Conservation (phyloP, 495 filamentous ascomycete genomes). For the Wilcoxina mikolae region DNA sequence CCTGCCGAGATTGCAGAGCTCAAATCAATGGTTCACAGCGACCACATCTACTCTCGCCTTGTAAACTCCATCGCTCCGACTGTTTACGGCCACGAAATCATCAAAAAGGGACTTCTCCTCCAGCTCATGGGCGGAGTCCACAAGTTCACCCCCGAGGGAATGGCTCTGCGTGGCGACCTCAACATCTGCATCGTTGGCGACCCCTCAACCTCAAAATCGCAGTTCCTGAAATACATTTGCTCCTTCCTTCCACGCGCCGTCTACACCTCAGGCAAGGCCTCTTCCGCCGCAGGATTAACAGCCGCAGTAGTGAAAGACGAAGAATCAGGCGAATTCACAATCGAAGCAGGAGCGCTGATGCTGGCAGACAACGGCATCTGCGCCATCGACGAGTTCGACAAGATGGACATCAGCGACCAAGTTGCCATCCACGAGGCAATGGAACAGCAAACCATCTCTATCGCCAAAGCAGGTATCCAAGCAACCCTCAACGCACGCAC, state of each 20-base stretch:
- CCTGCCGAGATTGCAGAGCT: constrained; percentile 79
- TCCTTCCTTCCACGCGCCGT: constrained; percentile 89
- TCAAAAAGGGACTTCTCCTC: constrained; percentile 91
- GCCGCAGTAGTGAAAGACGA: constrained; percentile 96
- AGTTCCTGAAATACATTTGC: constrained; percentile 97
- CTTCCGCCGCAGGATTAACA: constrained; percentile 91
- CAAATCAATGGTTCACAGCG: constrained; percentile 80
- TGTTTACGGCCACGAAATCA: constrained; percentile 91
- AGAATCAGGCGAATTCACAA: constrained; percentile 96
- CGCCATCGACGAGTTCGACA: constrained; percentile 98
- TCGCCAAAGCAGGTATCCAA: constrained; percentile 97
- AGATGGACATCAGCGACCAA: constrained; percentile 97
- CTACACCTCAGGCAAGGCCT: constrained; percentile 96
- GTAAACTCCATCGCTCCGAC: constrained; percentile 82
- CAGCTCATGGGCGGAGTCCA: constrained; percentile 86
- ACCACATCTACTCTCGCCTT: constrained; percentile 85
- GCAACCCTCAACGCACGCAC: constrained; percentile 93
- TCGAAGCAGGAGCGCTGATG: constrained; percentile 97
- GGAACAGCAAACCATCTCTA: constrained; percentile 99
- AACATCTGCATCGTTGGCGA: constrained; percentile 99
- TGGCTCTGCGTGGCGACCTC: constrained; percentile 89
- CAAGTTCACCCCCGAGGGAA: constrained; percentile 80
- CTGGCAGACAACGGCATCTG: constrained; percentile 94
- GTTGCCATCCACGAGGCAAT: constrained; percentile 99
- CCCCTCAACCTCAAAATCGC: constrained; percentile 93